phyloP scores from a whole-genome alignment of 176 grass and related monocot genomes.

The Rhipidocladum racemiflorum region DNA sequence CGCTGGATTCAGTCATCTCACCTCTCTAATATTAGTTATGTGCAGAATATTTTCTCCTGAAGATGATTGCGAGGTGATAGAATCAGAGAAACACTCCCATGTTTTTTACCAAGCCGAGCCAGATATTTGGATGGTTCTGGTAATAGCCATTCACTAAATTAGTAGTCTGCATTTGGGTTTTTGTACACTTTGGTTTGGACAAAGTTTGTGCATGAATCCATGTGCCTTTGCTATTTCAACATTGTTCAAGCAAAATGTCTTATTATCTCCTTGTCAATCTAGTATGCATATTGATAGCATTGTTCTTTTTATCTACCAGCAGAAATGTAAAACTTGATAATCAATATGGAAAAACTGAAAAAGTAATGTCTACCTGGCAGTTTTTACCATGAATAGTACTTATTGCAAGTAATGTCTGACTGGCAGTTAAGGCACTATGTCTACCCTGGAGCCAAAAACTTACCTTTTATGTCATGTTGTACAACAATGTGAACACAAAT shows the following conservation, averaged over 20 bases:
- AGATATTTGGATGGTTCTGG: constrained; percentile 99
- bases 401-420: background rate
- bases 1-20: background rate
- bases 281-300: background rate
- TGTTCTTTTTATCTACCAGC: background rate
- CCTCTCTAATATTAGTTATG: constrained; percentile 18
- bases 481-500: background rate
- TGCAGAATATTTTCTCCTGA: constrained; percentile 96
- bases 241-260: too few species aligned
- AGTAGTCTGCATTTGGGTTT: background rate
- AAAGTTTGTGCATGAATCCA: background rate
- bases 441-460: background rate
- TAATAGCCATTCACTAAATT: constrained; percentile 27
- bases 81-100: constrained; percentile 86
- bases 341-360: background rate
- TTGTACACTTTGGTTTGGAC: background rate
- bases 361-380: background rate
- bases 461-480: background rate
- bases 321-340: background rate
- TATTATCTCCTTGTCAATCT: background rate
- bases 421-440: background rate
- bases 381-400: background rate
- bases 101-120: constrained; percentile 87
- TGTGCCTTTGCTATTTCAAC: background rate
- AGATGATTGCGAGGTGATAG: constrained; percentile 84